Conservation (phyloP, 2,329 filamentous ascomycete genomes). For the Botrytis hyacinthi region DNA sequence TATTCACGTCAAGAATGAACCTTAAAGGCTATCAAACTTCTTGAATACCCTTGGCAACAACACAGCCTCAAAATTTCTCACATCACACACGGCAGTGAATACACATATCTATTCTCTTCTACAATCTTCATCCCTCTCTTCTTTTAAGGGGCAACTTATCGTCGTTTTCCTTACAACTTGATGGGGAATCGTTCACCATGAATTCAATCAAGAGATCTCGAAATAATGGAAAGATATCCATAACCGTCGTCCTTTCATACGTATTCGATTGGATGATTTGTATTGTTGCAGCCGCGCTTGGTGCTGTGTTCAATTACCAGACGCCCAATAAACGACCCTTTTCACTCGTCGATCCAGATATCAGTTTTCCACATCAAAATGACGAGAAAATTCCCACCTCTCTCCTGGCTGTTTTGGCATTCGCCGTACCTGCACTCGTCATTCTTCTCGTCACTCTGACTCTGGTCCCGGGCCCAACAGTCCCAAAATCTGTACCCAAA, state of each 20-base stretch:
- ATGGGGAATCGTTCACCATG: conserved; percentile 6
- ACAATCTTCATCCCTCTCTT: background rate
- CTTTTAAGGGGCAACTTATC: background rate
- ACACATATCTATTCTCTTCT: background rate
- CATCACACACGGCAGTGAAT: background rate
- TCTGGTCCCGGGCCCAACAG: conserved; percentile 70
- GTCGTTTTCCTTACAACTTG: background rate
- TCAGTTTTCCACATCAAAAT: conserved; percentile 70
- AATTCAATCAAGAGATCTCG: conserved; percentile 12
- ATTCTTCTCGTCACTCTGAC: conserved; percentile 67
- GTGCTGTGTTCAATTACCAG: conserved; percentile 13
- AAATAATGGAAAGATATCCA: conserved; percentile 15
- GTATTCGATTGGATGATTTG: conserved; percentile 19
- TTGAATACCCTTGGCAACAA: background rate
- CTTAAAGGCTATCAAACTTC: background rate
- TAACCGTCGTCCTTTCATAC: conserved; percentile 15
- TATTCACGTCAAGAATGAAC: background rate
- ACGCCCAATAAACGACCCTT: conserved; percentile 69
- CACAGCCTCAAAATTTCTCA: conserved; percentile 7
- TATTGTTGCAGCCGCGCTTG: conserved; percentile 12
- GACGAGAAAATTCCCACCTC: conserved; percentile 70
- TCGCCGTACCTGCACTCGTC: conserved; percentile 63
- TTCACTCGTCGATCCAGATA: conserved; percentile 68
- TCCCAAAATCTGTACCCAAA: conserved; percentile 60
- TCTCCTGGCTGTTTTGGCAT: conserved; percentile 61